phyloP scores from a whole-genome alignment of 2,329 filamentous ascomycete genomes.

The Phyllosticta citriasiana region DNA sequence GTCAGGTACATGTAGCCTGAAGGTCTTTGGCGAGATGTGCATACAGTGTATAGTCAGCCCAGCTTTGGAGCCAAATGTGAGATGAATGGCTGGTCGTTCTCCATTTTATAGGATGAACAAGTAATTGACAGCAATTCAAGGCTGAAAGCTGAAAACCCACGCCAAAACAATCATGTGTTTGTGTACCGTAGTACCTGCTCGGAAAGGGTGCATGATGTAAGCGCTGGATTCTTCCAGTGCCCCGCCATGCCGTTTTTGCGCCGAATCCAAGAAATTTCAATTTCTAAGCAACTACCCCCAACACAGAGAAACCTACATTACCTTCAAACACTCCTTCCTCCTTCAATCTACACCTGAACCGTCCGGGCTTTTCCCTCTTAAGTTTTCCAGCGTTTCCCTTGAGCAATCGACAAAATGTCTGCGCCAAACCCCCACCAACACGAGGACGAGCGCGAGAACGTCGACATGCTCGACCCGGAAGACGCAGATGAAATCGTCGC shows the following conservation, averaged over 20 bases:
- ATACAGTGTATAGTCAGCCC: neutral
- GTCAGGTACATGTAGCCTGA: neutral
- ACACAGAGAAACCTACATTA: neutral
- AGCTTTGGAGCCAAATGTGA: too few relatives aligned
- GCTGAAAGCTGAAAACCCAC: too few relatives aligned
- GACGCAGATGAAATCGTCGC: conserved; percentile 70
- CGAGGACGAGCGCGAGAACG: conserved; percentile 46
- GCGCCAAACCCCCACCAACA: conserved; percentile 11
- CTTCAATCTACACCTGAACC: neutral
- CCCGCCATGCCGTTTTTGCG: conserved; percentile 1
- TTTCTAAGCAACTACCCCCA: conserved; percentile 9
- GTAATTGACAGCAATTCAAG: too few relatives aligned
- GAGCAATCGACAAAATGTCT: conserved; percentile 9
- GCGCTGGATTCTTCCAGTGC: conserved; percentile 4
- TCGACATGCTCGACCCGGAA: conserved; percentile 64
- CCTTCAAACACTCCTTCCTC: neutral
- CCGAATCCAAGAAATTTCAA: conserved; percentile 8
- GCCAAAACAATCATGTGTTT: neutral
- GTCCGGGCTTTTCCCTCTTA: neutral
- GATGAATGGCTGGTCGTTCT: too few relatives aligned
- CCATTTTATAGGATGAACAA: too few relatives aligned
- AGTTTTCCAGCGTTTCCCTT: neutral
- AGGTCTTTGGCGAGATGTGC: neutral
- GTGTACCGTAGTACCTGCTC: neutral
- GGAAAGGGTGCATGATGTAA: conserved; percentile 2